These are phyloP conservation scores for Hypoxylon lenormandii DNA, from an alignment of 495 filamentous ascomycete species.

Conservation along the genomic window DNA sequence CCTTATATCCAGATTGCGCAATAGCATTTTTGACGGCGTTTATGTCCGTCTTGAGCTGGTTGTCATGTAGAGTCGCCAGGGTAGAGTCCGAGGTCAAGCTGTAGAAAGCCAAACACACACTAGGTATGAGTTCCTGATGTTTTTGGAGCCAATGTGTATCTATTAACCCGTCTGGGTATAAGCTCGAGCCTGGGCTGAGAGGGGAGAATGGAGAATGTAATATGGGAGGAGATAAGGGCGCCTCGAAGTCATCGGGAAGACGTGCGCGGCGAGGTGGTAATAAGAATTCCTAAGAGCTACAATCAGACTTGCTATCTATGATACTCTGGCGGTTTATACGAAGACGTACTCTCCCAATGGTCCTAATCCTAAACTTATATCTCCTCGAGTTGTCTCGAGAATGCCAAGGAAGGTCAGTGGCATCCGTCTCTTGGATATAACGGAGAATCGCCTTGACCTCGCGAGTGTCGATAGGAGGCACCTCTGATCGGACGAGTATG, in stretches of 20 bases:
- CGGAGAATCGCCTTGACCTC: slow-evolving; percentile 74
- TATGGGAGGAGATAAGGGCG: slow-evolving; percentile 59
- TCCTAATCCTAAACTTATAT: slow-evolving; percentile 72
- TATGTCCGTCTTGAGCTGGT: slow-evolving; percentile 88
- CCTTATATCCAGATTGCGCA: slow-evolving; percentile 75
- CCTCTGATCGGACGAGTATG: slow-evolving; percentile 72
- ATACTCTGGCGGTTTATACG: neutral
- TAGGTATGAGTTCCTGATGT: slow-evolving; percentile 83
- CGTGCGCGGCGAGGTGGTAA: slow-evolving; percentile 66
- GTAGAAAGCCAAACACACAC: slow-evolving; percentile 80
- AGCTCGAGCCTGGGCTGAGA: slow-evolving; percentile 78
- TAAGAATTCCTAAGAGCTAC: slow-evolving; percentile 58
- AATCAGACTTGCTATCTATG: slow-evolving; percentile 21
- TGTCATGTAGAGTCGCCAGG: slow-evolving; percentile 79
- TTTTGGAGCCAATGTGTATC: slow-evolving; percentile 84
- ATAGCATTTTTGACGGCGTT: slow-evolving; percentile 76
- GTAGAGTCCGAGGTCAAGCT: slow-evolving; percentile 75
- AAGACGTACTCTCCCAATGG: slow-evolving; percentile 80
- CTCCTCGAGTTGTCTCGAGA: slow-evolving; percentile 57
- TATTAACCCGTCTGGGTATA: slow-evolving; percentile 89
- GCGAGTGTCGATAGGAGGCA: slow-evolving; percentile 72
- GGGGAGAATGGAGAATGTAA: slow-evolving; percentile 92
- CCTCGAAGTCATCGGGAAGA: slow-evolving; percentile 60
- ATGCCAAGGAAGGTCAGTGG: slow-evolving; percentile 70
- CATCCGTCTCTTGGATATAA: slow-evolving; percentile 76